Evolutionary conservation across 768 basidiomycete species (phyloP).

Genomic region (Nidularia pulvinata): DNA sequence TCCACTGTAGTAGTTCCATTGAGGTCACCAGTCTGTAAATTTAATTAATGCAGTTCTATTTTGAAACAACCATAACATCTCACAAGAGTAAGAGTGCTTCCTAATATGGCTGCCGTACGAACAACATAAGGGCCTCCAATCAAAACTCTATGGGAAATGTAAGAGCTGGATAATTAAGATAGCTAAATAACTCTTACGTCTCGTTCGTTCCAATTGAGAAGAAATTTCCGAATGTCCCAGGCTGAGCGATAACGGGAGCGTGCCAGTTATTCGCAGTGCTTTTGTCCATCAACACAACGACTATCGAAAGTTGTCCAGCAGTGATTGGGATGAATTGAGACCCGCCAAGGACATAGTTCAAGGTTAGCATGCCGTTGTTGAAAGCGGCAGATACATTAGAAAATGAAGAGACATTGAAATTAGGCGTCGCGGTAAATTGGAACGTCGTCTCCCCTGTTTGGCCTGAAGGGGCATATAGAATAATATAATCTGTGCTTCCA

Average conservation of each 20-base stretch:
- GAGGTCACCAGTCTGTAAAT: constrained; percentile 41
- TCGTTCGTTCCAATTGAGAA: constrained; percentile 45
- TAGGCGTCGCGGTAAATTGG: constrained; percentile 20
- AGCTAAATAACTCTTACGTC: constrained; percentile 21
- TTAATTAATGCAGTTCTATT: background rate
- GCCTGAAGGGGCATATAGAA: constrained; percentile 37
- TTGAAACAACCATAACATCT: constrained; percentile 3
- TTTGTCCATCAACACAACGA: constrained; percentile 41
- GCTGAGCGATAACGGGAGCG: constrained; percentile 39
- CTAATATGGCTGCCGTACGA: constrained; percentile 41
- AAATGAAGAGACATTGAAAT: constrained; percentile 22
- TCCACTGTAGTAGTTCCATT: constrained; percentile 47
- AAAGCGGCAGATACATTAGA: constrained; percentile 28
- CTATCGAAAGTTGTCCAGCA: constrained; percentile 18
- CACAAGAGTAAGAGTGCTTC: constrained; percentile 31
- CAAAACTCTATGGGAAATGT: constrained; percentile 25
- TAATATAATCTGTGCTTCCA: constrained; percentile 35
- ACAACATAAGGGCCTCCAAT: constrained; percentile 56
- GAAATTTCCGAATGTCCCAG: constrained; percentile 33
- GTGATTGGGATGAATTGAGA: constrained; percentile 30
- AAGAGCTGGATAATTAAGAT: background rate
- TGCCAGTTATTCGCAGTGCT: constrained; percentile 47
- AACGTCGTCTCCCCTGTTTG: constrained; percentile 45
- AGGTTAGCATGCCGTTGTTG: constrained; percentile 31
- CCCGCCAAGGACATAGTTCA: constrained; percentile 33